Conservation (phyloP, 1,139 yeast species). For the Zygosaccharomyces sapae region DNA sequence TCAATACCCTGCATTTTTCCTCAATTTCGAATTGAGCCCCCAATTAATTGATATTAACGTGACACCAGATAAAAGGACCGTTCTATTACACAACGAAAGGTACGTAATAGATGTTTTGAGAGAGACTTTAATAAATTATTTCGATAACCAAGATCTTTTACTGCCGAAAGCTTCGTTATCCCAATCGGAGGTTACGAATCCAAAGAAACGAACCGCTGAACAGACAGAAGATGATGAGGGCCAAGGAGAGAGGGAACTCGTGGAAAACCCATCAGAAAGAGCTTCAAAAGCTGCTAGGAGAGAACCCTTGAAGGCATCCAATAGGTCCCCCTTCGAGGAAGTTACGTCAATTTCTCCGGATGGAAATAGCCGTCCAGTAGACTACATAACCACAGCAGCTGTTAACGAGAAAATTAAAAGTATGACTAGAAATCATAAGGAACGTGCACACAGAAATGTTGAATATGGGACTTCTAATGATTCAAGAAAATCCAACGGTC, state of each 20-base stretch:
- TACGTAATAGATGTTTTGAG: slow-evolving; percentile 51
- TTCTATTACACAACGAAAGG: slow-evolving; percentile 65
- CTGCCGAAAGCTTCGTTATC: slow-evolving; percentile 20
- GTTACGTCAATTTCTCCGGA: background rate
- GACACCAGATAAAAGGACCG: slow-evolving; percentile 81
- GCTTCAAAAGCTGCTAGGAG: background rate
- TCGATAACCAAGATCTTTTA: slow-evolving; percentile 45
- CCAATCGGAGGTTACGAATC: slow-evolving; percentile 9
- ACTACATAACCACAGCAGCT: background rate
- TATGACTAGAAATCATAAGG: background rate
- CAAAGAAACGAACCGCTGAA: slow-evolving; percentile 1
- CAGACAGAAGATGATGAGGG: slow-evolving; percentile 8
- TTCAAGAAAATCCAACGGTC: background rate
- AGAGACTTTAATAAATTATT: slow-evolving; percentile 42
- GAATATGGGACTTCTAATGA: background rate
- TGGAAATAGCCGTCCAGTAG: background rate
- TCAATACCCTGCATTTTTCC: slow-evolving; percentile 69
- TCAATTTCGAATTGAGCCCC: slow-evolving; percentile 55
- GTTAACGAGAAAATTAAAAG: background rate
- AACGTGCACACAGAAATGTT: background rate
- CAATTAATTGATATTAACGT: slow-evolving; percentile 71
- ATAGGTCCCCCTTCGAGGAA: background rate
- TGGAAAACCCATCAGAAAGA: background rate
- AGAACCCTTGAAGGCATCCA: background rate
- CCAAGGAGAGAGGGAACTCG: too few relatives aligned